phyloP scores from a whole-genome alignment of 805 yeast genomes.

The Lipomyces orientalis region DNA sequence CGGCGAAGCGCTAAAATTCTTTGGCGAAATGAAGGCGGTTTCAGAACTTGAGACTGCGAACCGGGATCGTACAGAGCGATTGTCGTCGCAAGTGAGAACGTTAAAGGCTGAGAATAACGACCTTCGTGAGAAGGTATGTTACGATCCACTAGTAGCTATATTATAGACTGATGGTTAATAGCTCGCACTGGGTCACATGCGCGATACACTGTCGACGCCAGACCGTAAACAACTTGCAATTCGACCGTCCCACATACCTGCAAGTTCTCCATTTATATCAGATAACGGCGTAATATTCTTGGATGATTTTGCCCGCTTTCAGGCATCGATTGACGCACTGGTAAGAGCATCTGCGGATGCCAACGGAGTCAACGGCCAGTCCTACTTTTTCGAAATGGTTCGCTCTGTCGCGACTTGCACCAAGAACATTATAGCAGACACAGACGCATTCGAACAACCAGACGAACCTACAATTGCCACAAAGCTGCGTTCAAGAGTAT shows the following conservation, averaged over 20 bases:
- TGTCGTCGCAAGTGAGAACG: constrained; percentile 39
- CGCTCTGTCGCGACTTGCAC: constrained; percentile 47
- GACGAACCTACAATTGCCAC: constrained; percentile 7
- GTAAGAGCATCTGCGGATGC: constrained; percentile 42
- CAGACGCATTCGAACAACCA: constrained; percentile 12
- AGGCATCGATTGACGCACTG: constrained; percentile 46
- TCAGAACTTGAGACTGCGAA: constrained; percentile 39
- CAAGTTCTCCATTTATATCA: constrained; percentile 15
- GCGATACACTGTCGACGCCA: neutral
- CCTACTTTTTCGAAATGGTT: constrained; percentile 43
- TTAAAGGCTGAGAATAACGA: constrained; percentile 46
- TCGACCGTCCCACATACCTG: neutral
- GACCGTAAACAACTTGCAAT: neutral
- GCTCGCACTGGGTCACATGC: constrained; percentile 5
- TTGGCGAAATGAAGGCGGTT: constrained; percentile 49
- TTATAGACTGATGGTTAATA: neutral
- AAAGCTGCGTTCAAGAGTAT: constrained; percentile 13
- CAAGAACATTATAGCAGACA: constrained; percentile 37
- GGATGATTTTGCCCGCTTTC: constrained; percentile 42
- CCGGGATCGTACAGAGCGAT: constrained; percentile 36
- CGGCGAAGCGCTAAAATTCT: constrained; percentile 46
- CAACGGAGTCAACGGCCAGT: neutral
- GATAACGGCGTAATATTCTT: constrained; percentile 43
- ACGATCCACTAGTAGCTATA: neutral
- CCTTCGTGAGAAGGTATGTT: constrained; percentile 14